Evolutionary conservation across 352 stramenopile species (phyloP).

Genomic region (Globisporangium lucens): DNA sequence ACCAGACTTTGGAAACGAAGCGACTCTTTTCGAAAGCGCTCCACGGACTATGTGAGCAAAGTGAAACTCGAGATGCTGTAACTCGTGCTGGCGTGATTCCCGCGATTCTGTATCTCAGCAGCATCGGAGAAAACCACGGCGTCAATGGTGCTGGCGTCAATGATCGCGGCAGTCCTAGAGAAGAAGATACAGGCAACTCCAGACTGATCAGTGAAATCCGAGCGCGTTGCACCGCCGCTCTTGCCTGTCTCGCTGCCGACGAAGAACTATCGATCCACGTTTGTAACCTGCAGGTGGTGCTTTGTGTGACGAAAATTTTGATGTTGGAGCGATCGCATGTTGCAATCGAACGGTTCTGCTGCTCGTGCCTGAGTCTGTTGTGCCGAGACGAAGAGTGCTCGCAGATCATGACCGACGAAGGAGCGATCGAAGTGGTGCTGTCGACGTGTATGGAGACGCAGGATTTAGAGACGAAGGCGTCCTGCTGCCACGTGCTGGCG

Average conservation of each 20-base stretch:
- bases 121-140: background rate
- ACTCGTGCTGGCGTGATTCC: constrained; percentile 50
- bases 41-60: constrained; percentile 61
- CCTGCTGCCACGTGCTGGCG: constrained; percentile 70
- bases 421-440: constrained; percentile 52
- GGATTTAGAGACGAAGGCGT: constrained; percentile 67
- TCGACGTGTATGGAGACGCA: constrained; percentile 55
- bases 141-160: constrained; percentile 8
- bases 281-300: constrained; percentile 49
- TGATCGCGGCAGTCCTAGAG: constrained; percentile 3
- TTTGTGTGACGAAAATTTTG: constrained; percentile 53
- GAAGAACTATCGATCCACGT: constrained; percentile 30
- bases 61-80: constrained; percentile 42
- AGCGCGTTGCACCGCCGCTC: constrained; percentile 54
- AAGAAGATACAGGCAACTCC: background rate
- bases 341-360: constrained; percentile 67
- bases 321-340: constrained; percentile 46
- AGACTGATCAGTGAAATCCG: constrained; percentile 45
- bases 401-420: constrained; percentile 46
- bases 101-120: constrained; percentile 55
- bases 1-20: constrained; percentile 44
- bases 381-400: constrained; percentile 67
- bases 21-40: constrained; percentile 67
- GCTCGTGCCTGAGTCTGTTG: constrained; percentile 65
- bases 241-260: constrained; percentile 61